Percentiles rank a stretch among this genome's conserved stretches.
Evolutionary conservation across 306 rosid genomes (phyloP).

Genomic region (Ziziphus jujuba): DNA sequence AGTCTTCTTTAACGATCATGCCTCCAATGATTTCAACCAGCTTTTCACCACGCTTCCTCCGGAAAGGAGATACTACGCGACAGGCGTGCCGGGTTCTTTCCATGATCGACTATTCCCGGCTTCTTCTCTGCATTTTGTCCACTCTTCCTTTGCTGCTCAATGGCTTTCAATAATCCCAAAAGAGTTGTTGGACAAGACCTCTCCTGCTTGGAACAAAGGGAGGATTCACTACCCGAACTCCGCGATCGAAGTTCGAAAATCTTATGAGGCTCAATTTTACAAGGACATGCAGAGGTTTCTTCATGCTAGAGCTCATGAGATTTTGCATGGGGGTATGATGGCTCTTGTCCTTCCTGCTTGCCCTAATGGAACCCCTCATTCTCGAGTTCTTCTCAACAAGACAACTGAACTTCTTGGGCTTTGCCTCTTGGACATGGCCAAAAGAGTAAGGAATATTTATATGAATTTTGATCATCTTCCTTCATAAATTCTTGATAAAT

Average conservation of each 20-base stretch:
- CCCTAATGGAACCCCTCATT: constrained; percentile 14
- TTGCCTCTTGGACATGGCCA: constrained; percentile 37
- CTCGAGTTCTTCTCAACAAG: background rate
- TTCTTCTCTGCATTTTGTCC: constrained; percentile 23
- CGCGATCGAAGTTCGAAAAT: constrained; percentile 14
- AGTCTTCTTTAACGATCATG: constrained; percentile 38
- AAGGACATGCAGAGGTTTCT: constrained; percentile 37
- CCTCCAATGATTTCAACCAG: constrained; percentile 40
- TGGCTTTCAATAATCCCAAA: constrained; percentile 36
- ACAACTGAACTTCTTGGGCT: background rate
- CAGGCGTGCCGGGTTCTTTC: constrained; percentile 44
- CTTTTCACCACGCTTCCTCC: constrained; percentile 35
- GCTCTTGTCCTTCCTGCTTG: constrained; percentile 24
- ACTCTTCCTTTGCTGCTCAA: constrained; percentile 30
- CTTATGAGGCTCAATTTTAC: constrained; percentile 24
- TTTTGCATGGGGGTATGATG: constrained; percentile 34
- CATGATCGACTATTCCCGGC: constrained; percentile 29
- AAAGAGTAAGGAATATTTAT: constrained; percentile 34
- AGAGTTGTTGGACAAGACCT: constrained; percentile 6
- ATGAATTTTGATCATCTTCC: too few species aligned
- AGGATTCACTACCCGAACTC: constrained; percentile 25
- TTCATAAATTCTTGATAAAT: too few species aligned
- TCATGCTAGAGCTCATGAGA: constrained; percentile 34
- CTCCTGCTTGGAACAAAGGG: constrained; percentile 38
- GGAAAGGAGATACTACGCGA: constrained; percentile 16